Evolutionary conservation across 169 alveolate genomes (phyloP).

Genomic region (Eimeria sp.): DNA sequence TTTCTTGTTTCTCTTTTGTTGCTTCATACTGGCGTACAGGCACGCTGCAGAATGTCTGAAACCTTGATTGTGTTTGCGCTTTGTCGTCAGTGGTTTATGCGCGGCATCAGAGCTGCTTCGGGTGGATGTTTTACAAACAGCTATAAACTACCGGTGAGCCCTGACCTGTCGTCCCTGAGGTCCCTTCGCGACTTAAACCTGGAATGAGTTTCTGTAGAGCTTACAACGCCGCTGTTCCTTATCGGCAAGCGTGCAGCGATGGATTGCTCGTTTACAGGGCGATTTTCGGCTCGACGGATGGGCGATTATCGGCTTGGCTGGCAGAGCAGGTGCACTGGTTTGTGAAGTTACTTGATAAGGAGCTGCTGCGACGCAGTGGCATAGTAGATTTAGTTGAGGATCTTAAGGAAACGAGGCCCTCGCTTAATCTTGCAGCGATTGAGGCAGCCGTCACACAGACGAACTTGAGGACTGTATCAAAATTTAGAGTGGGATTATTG

Average conservation of each 20-base stretch:
- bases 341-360: constrained; percentile 10
- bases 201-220: background rate
- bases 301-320: constrained; percentile 60
- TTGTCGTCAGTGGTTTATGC: constrained; percentile 46
- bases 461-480: background rate
- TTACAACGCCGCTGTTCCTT: background rate
- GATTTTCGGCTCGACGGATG: constrained; percentile 55
- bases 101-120: constrained; percentile 72
- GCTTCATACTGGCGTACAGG: background rate
- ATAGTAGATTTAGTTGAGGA: background rate
- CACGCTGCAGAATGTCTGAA: background rate
- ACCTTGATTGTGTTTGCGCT: background rate
- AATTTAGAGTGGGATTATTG: constrained; percentile 29
- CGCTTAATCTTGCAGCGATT: background rate
- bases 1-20: background rate
- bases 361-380: constrained; percentile 32
- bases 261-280: constrained; percentile 33
- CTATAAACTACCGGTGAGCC: constrained; percentile 59
- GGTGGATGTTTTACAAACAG: constrained; percentile 49
- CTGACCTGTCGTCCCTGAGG: background rate
- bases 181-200: background rate
- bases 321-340: constrained; percentile 72
- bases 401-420: background rate
- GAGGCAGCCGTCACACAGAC: background rate
- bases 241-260: background rate